Base-by-base conservation (phyloP, 352 stramenopile genomes). In the Phytopythium mirpurense region DNA sequence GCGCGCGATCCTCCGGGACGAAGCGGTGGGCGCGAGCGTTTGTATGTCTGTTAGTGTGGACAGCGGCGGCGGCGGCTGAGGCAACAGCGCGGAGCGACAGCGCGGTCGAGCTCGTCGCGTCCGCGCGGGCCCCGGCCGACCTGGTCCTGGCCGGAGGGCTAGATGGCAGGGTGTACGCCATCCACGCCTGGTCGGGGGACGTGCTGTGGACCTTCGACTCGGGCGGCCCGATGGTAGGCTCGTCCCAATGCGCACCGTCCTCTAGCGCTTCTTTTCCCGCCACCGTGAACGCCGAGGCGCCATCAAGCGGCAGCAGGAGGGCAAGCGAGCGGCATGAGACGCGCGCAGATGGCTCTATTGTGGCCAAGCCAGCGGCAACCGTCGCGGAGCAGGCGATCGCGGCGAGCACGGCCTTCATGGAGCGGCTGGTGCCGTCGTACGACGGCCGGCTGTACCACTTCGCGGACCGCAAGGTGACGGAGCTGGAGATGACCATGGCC, bases 201-300 rank as follows among this genome's bases (percentile, higher is more conserved):
- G 65, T 88, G 35, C 63, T 91, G 40, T 91, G 82, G 78, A 86
- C 72, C 26, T 90, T 93, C 43, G 80, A 93, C 64, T 90, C 83
- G 24, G 83, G 83, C 41, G 80, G 83, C 58, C 75, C 83, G 26
- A 90, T 93, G 74, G 79, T 93, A 58, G 69, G 86, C 60, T 82
- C 73, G 48, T 78, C 79, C 27, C 63, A 60, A 46, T 88, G 79
- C 60, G 18, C 61, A 41, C 29, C 37, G 1, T 45, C 56, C 31
- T 4, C 23, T 45, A 14, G 24, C 3, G 21, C 23, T 9, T 23
- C 31, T n/a, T 19, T 19, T 18, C n/a, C n/a, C n/a, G n/a, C n/a
- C n/a, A 61, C 44, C 36, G 55, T 44, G n/a, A 2, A 43, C 11
- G 24, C 44, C 23, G 44, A 61, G 9, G 54, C 61, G 53, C 51